Base-by-base conservation (phyloP, 2,329 filamentous ascomycete species). In the Aaosphaeria arxii region DNA sequence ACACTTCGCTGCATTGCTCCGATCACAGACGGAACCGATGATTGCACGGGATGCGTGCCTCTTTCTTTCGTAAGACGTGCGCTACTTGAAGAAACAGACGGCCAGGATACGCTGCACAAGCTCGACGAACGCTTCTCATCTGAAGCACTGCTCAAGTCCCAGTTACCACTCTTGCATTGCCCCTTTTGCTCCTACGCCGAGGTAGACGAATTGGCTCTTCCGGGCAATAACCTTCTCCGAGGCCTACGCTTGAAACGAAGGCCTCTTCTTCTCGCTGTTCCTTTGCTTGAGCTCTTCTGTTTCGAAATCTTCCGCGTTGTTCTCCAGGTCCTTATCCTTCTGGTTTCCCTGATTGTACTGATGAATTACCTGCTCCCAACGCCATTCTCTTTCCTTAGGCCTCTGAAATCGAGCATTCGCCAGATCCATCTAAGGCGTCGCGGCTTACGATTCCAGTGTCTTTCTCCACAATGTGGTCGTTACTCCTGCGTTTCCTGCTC, bases 141-240 rank as follows among this genome's bases (percentile, higher is more conserved):
- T 49, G 88, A 95, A 58, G 83, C 79, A 17, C 79, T 99, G 1
- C 71, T 88, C 29, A 85, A 87, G 47, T 88, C 87, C 28, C 80
- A 83, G 24, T 72, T 96, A 5, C 86, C 88, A 3, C 80, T 97
- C 1, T 78, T 94, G 42, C 85, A 86, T 36, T 97, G 94, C 61
- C 91, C 91, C 0, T 96, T 95, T 65, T 99, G 92, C 76, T 80
- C 79, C 56, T 99, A 97, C 64, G 90, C 90, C 31, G 94, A 97
- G 74, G 79, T 91, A 29, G 90, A 96, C 68, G 73, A 77, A 39
- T 59, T 71, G 13, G 55, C 62, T 1, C 52, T 64, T 5, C 53
- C 62, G 1, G 54, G 54, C 28, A 51, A 51, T 5, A 59, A 61
- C n/a, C 58, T 66, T 28, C 53, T 67, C 28, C 31, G 53, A 24